These are phyloP conservation scores for Acer campestre DNA, from an alignment of 345 rosid species.

Conservation along the genomic window DNA sequence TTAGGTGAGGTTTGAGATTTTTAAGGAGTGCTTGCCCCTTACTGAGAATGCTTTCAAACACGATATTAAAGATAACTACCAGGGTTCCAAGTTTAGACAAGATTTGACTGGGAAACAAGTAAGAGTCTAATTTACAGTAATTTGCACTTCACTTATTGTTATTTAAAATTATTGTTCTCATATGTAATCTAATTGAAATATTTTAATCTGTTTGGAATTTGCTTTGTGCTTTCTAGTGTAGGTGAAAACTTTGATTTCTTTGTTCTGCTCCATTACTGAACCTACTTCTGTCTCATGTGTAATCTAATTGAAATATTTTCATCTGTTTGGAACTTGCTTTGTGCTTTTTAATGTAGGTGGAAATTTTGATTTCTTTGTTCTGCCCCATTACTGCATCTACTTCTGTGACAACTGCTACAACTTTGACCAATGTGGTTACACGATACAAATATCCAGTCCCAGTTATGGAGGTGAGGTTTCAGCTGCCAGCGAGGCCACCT, in stretches of 20 bases:
- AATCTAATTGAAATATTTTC: neutral
- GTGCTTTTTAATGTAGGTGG: conserved; percentile 24
- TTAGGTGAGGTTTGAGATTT: conserved; percentile 38
- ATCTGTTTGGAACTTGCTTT: neutral
- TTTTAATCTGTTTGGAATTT: neutral
- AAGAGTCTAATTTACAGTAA: neutral
- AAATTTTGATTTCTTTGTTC: conserved; percentile 31
- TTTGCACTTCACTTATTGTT: neutral
- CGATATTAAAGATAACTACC: conserved; percentile 36
- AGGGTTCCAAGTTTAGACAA: conserved; percentile 34
- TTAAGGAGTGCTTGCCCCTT: conserved; percentile 39
- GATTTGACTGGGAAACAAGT: conserved; percentile 35
- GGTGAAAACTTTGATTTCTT: conserved; percentile 32
- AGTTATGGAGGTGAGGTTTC: conserved; percentile 1
- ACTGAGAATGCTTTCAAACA: conserved; percentile 33
- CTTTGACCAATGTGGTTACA: conserved; percentile 2
- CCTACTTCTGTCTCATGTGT: neutral
- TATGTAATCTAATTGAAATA: neutral
- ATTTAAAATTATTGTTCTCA: neutral
- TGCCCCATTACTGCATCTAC: conserved; percentile 16
- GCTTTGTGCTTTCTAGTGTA: neutral
- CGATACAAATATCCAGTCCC: conserved; percentile 1
- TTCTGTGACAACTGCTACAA: conserved; percentile 11
- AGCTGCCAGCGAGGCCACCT: conserved; percentile 15
- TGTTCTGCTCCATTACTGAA: conserved; percentile 27